Base-by-base conservation (phyloP, 2,329 filamentous ascomycete species). In the Huntiella decipiens region DNA sequence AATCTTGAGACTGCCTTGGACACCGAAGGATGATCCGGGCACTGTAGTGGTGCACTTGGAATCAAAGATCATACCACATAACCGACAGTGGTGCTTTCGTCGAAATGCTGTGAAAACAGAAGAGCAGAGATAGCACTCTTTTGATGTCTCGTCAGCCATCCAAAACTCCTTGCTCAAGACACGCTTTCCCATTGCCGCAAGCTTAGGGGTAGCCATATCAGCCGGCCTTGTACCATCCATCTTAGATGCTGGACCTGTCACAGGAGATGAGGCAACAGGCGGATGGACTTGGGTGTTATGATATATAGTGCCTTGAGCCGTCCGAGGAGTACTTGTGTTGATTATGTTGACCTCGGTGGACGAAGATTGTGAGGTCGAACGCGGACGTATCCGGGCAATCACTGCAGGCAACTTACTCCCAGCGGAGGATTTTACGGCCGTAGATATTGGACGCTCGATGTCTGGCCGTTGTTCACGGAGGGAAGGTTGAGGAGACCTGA, bases 101-200 rank as follows among this genome's bases (percentile, higher is more conserved):
- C 91, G 75, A 58, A 96, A 96, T 1, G 88, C 91, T 0, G 85
- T 86, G 57, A 98, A 98, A 2, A 82, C 73, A 49, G 84, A 81
- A 38, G 84, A 84, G 56, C 91, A 98, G 38, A 84, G 74, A 58
- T 95, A 98, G 57, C 91, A 98, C 55, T 95, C 88, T 58, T 93
- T 96, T 50, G 88, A 92, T 51, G 92, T 95, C 57, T 96, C 91
- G 58, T 98, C 91, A 50, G 86, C 83, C 91, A 98, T 98, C 91
- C 88, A 96, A 55, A 94, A 96, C 54, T 96, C 87, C 56, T 87
- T 91, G 58, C 83, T 93, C 39, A 96, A 65, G 5, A 98, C 79
- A 56, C 88, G 86, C 55, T 84, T 82, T 51, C 81, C 77, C 67
- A 94, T 80, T 53, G 82, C 79, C 43, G 75, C 74, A 5, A 80